Conservation (phyloP, 305 asterid species). For the Rubia balearica region DNA sequence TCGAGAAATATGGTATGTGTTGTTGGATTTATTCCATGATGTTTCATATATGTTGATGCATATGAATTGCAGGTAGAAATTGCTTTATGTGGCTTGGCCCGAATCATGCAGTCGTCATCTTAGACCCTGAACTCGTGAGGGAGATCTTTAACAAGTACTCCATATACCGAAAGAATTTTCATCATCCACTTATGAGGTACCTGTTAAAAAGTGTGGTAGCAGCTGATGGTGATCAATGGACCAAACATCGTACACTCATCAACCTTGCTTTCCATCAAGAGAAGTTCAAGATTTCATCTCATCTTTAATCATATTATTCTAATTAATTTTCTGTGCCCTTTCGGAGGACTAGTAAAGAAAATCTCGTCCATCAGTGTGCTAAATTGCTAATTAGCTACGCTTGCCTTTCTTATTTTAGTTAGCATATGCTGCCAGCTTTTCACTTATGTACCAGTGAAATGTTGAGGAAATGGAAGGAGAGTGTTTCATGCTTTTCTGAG, state of each 20-base stretch:
- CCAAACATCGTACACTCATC: constrained; percentile 8
- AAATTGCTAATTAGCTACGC: background rate
- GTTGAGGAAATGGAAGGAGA: constrained; percentile 23
- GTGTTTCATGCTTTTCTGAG: constrained; percentile 16
- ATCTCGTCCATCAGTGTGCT: background rate
- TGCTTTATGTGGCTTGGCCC: constrained; percentile 4
- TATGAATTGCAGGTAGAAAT: background rate
- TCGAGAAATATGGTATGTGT: constrained; percentile 31
- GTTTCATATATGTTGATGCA: background rate
- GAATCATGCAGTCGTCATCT: constrained; percentile 6
- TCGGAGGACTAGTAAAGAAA: background rate
- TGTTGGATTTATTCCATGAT: background rate
- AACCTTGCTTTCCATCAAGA: constrained; percentile 15
- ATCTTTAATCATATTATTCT: background rate
- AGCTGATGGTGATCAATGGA: constrained; percentile 5
- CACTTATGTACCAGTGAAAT: constrained; percentile 18
- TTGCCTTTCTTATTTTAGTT: background rate
- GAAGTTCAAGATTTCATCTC: constrained; percentile 7
- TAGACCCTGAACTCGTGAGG: constrained; percentile 1
- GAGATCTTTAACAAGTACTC: constrained; percentile 5
- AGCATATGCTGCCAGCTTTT: constrained; percentile 29
- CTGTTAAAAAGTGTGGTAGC: constrained; percentile 6
- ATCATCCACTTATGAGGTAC: constrained; percentile 2
- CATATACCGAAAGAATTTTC: background rate
- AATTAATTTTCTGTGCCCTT: background rate